A percentile compares a stretch with the other conserved stretches of the same genome.
Evolutionary conservation across 345 rosid genomes (phyloP).

Genomic region (Barbarea vulgaris): DNA sequence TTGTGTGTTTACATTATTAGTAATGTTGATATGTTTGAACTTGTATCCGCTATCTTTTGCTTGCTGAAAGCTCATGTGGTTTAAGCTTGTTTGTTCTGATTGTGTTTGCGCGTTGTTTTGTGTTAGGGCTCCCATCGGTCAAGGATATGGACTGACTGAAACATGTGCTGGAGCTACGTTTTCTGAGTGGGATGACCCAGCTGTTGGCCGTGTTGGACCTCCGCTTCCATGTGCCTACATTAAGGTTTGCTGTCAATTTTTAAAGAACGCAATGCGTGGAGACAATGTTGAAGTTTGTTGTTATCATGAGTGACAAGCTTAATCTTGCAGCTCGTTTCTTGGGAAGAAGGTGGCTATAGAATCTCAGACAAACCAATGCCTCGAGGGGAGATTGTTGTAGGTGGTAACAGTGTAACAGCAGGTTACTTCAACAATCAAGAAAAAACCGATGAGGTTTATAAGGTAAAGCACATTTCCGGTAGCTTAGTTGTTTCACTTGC

Average conservation of each 20-base stretch:
- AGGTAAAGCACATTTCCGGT: slow-evolving; percentile 45
- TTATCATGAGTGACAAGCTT: background rate
- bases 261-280: background rate
- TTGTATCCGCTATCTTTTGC: background rate
- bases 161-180: slow-evolving; percentile 90
- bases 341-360: slow-evolving; percentile 88
- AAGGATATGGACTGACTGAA: slow-evolving; percentile 96
- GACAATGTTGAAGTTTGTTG: background rate
- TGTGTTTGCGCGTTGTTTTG: slow-evolving; percentile 6
- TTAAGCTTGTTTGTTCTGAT: slow-evolving; percentile 19
- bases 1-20: background rate
- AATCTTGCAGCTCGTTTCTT: slow-evolving; percentile 72
- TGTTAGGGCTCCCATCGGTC: slow-evolving; percentile 78
- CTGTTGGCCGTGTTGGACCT: slow-evolving; percentile 89
- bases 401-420: slow-evolving; percentile 74
- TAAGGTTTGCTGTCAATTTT: slow-evolving; percentile 54
- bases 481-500: background rate
- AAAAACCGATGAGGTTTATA: slow-evolving; percentile 80
- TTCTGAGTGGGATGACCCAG: slow-evolving; percentile 71
- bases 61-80: background rate
- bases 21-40: background rate
- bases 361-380: slow-evolving; percentile 84
- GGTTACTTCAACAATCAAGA: slow-evolving; percentile 81
- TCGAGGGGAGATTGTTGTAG: slow-evolving; percentile 87
- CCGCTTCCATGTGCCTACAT: slow-evolving; percentile 79